These are phyloP conservation scores for Phaffia rhodozyma DNA, from an alignment of 1,284 basidiomycete genomes.

Conservation along the genomic window DNA sequence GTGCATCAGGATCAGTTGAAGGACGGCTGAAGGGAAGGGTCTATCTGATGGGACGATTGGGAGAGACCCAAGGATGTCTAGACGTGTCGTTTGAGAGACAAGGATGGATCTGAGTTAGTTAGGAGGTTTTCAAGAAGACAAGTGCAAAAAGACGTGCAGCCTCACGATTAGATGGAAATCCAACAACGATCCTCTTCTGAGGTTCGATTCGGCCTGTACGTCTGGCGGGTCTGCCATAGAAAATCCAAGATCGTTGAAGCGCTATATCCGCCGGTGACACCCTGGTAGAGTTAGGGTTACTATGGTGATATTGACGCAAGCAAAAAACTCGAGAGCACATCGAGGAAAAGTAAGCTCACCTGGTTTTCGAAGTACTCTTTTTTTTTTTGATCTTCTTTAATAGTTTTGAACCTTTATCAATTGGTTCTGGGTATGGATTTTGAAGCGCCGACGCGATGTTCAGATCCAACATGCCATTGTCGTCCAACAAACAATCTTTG, in stretches of 20 bases:
- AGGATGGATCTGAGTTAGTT: not conserved
- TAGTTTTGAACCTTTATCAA: too few species aligned
- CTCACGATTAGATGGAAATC: conserved; percentile 6
- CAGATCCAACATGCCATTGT: too few species aligned
- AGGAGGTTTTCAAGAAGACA: not conserved
- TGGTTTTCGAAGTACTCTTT: too few species aligned
- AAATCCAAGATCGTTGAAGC: conserved; percentile 1
- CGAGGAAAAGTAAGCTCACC: too few species aligned
- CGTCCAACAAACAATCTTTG: too few species aligned
- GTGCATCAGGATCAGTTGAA: conserved; percentile 44
- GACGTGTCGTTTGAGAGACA: not conserved
- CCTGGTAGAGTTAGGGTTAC: not conserved
- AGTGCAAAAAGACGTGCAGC: not conserved
- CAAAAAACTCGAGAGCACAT: too few species aligned
- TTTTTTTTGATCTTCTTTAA: too few species aligned
- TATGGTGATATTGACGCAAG: too few species aligned
- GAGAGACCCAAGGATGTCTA: not conserved
- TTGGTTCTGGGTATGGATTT: too few species aligned
- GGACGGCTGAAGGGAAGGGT: not conserved
- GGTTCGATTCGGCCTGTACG: not conserved
- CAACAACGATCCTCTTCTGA: conserved; percentile 11
- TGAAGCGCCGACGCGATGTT: too few species aligned
- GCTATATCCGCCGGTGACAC: not conserved
- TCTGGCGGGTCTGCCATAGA: conserved; percentile 3
- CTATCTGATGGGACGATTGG: not conserved